Evolutionary conservation across 176 grass and related monocot genomes (phyloP).

Genomic region (Bolboschoenus planiculmis): DNA sequence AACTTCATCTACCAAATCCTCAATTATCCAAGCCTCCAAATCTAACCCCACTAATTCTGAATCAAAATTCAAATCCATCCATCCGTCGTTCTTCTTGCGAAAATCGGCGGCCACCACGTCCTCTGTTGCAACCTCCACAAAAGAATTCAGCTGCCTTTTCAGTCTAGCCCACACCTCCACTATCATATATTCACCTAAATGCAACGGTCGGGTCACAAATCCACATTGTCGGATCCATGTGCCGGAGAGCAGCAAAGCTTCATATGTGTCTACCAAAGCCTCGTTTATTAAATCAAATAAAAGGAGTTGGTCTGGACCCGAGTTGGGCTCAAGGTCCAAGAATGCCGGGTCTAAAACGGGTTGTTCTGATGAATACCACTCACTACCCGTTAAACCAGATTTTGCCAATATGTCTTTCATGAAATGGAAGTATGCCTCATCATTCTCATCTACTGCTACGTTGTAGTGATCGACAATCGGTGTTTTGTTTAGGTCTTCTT

Average conservation of each 20-base stretch:
- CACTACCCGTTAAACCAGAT: constrained; percentile 52
- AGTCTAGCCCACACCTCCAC: constrained; percentile 72
- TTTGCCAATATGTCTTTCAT: constrained; percentile 72
- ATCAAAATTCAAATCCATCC: constrained; percentile 73
- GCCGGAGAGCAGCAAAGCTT: constrained; percentile 35
- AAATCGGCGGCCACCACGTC: constrained; percentile 57
- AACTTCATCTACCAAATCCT: constrained; percentile 71
- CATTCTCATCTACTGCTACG: constrained; percentile 63
- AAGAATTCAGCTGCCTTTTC: constrained; percentile 46
- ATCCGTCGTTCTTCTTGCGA: constrained; percentile 38
- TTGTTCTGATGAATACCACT: constrained; percentile 57
- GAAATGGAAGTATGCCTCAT: constrained; percentile 70
- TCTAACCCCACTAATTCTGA: constrained; percentile 39
- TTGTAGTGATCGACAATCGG: constrained; percentile 19
- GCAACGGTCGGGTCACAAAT: constrained; percentile 34
- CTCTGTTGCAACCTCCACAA: constrained; percentile 42
- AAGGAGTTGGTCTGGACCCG: constrained; percentile 54
- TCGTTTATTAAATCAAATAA: constrained; percentile 93
- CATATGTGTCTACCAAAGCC: constrained; percentile 56
- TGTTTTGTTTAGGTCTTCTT: constrained; percentile 24
- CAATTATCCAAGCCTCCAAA: constrained; percentile 60
- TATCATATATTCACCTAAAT: constrained; percentile 46
- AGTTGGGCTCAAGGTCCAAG: constrained; percentile 51
- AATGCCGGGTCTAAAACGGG: constrained; percentile 49
- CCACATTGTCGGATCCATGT: constrained; percentile 43